These are phyloP conservation scores for Perkinsela sp. DNA, from an alignment of 208 protist genomes.

Conservation along the genomic window DNA sequence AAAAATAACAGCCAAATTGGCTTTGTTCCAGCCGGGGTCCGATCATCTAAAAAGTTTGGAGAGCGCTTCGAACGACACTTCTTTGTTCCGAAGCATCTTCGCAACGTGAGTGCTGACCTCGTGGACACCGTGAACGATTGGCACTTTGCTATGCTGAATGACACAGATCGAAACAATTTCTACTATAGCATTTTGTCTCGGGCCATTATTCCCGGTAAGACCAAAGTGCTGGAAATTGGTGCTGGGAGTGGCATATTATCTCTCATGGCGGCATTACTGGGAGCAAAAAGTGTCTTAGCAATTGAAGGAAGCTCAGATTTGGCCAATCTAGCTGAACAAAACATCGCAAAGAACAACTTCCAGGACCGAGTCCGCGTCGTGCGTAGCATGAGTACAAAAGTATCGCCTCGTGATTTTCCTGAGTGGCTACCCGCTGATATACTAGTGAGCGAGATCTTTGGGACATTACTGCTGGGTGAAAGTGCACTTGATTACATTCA, in stretches of 20 bases:
- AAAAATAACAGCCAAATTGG: background rate
- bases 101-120: constrained; percentile 17
- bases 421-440: constrained; percentile 21
- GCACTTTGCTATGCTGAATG: constrained; percentile 75
- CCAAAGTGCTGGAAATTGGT: constrained; percentile 62
- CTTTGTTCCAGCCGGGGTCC: background rate
- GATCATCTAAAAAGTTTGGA: constrained; percentile 12
- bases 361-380: constrained; percentile 31
- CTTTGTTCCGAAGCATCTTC: constrained; percentile 27
- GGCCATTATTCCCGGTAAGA: constrained; percentile 31
- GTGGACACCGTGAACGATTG: constrained; percentile 73
- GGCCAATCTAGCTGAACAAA: constrained; percentile 28
- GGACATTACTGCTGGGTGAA: constrained; percentile 65
- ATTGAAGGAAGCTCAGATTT: constrained; percentile 59
- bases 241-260: constrained; percentile 58
- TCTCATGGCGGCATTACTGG: constrained; percentile 57
- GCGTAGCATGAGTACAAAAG: constrained; percentile 57
- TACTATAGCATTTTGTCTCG: constrained; percentile 42
- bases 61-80: constrained; percentile 34
- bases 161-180: constrained; percentile 48
- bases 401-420: constrained; percentile 20
- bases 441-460: constrained; percentile 67
- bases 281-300: constrained; percentile 60
- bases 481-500: constrained; percentile 60
- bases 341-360: constrained; percentile 36